These are phyloP conservation scores for Epichloe sylvatica DNA, from an alignment of 2,329 filamentous ascomycete species.

Conservation along the genomic window DNA sequence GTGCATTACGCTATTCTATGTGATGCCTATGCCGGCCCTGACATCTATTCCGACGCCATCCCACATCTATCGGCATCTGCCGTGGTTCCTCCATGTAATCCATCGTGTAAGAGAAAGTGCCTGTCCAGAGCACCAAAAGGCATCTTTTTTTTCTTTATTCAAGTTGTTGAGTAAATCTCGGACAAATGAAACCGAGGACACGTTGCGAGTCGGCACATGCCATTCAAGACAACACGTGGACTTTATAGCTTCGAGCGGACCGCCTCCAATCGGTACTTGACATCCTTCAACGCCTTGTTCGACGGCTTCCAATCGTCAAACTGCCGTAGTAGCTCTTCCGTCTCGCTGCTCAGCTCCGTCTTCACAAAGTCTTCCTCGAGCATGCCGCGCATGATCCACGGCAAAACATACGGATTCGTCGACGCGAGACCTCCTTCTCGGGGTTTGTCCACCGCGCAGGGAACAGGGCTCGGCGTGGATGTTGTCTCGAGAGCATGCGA, in stretches of 20 bases:
- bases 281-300: conserved; percentile 86
- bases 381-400: conserved; percentile 89
- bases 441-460: conserved; percentile 14
- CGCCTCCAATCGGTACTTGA: conserved; percentile 86
- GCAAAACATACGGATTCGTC: conserved; percentile 77
- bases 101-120: no score
- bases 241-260: conserved; percentile 65
- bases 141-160: no score
- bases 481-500: conserved; percentile 62
- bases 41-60: neutral
- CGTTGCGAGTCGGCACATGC: no score
- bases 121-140: no score
- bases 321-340: conserved; percentile 62
- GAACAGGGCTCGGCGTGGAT: conserved; percentile 27
- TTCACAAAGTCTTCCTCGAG: conserved; percentile 86
- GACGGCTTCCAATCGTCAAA: conserved; percentile 90
- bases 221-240: neutral
- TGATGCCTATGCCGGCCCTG: no score
- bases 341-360: conserved; percentile 64
- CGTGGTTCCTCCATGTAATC: no score
- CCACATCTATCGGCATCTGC: neutral
- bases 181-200: neutral
- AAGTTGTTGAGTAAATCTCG: neutral
- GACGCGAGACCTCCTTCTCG: conserved; percentile 24
- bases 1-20: neutral